phyloP scores from a whole-genome alignment of 148 eudicot species.

The Chenopodium album region DNA sequence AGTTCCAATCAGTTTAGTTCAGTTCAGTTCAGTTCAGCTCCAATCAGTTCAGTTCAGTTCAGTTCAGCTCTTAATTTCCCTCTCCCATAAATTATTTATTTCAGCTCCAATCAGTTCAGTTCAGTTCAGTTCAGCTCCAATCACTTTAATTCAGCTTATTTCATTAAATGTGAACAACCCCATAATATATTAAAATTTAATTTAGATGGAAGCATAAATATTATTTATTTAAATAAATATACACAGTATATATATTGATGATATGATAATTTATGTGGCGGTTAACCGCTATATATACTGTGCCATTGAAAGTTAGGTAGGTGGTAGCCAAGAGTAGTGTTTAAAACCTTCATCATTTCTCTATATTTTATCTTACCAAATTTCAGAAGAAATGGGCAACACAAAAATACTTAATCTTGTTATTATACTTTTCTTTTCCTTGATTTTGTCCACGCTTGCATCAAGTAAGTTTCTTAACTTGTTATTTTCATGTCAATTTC shows the following conservation, averaged over 20 bases:
- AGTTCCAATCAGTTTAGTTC: no score
- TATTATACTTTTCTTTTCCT: slow-evolving; percentile 13
- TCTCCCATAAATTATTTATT: no score
- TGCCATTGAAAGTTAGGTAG: background rate
- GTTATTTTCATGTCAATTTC: background rate
- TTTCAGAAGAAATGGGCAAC: background rate
- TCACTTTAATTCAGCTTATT: no score
- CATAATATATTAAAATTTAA: no score
- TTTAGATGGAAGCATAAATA: no score
- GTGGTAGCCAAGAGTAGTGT: background rate
- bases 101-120: no score
- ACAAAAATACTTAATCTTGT: background rate
- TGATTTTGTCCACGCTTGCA: slow-evolving; percentile 12
- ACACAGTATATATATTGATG: background rate
- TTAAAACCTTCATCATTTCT: background rate
- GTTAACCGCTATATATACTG: slow-evolving; percentile 6
- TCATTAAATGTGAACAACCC: no score
- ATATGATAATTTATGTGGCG: background rate
- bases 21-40: no score
- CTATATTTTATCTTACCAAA: background rate
- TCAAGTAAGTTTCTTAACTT: slow-evolving; percentile 18
- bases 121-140: no score
- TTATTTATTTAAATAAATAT: background rate
- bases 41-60: no score
- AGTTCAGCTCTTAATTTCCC: no score